Conservation (phyloP, 2,329 filamentous ascomycete species). For the Colletotrichum liriopes region DNA sequence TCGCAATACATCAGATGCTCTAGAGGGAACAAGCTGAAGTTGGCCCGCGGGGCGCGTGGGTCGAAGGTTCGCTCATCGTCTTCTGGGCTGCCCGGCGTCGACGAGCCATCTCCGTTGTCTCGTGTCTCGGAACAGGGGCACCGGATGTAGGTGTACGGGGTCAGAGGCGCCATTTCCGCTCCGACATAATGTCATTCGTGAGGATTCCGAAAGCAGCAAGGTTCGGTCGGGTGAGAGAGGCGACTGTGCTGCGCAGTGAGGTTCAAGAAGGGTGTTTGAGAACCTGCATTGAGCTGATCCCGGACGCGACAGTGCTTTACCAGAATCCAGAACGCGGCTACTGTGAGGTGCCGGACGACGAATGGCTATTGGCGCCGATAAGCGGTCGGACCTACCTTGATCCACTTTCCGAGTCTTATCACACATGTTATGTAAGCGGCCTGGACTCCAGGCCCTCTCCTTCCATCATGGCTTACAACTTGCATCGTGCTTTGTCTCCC, state of each 20-base stretch:
- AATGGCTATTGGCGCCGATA: slow-evolving; percentile 11
- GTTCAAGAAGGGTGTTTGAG: slow-evolving; percentile 28
- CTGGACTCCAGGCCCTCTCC: not conserved
- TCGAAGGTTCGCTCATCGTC: slow-evolving; percentile 88
- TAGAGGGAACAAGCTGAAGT: slow-evolving; percentile 92
- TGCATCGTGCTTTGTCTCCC: slow-evolving; percentile 16
- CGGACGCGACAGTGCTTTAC: slow-evolving; percentile 26
- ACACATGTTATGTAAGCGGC: slow-evolving; percentile 10
- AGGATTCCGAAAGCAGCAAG: slow-evolving; percentile 5
- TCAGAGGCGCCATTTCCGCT: slow-evolving; percentile 64
- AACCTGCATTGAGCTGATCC: slow-evolving; percentile 29
- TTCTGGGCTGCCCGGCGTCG: slow-evolving; percentile 62
- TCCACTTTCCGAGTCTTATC: slow-evolving; percentile 3
- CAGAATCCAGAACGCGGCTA: slow-evolving; percentile 17
- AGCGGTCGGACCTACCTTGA: slow-evolving; percentile 17
- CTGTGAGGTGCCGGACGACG: not conserved
- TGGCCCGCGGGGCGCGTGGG: slow-evolving; percentile 85
- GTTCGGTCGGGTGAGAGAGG: not conserved
- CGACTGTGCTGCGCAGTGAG: slow-evolving; percentile 7
- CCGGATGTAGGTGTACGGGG: slow-evolving; percentile 77
- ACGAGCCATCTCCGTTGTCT: slow-evolving; percentile 51
- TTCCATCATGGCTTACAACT: slow-evolving; percentile 2
- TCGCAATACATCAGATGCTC: slow-evolving; percentile 97
- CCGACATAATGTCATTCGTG: slow-evolving; percentile 30
- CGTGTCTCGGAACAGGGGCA: slow-evolving; percentile 72